Evolutionary conservation across 176 grass and related monocot species (phyloP).

Genomic region (Calamus simplicifolius): DNA sequence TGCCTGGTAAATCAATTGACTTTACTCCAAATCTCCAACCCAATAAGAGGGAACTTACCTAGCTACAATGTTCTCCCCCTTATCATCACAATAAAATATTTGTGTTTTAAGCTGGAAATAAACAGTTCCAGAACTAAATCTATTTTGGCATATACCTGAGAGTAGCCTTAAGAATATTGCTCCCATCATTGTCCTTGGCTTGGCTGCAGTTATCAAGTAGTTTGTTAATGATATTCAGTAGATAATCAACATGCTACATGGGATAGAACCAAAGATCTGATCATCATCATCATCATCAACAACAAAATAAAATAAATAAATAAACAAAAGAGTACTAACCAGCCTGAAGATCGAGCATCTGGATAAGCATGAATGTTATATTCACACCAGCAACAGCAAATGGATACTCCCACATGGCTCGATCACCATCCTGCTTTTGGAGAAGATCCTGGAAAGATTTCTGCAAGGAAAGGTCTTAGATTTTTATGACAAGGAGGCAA

Average conservation of each 20-base stretch:
- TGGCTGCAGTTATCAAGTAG: slow-evolving; percentile 35
- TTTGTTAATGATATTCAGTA: no score
- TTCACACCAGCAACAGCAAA: slow-evolving; percentile 98
- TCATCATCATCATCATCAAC: no score
- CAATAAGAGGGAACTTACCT: background rate
- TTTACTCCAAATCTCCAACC: background rate
- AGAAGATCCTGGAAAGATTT: slow-evolving; percentile 88
- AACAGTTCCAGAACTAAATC: no score
- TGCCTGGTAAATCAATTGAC: no score
- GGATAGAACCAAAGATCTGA: background rate
- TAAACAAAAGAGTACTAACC: slow-evolving; percentile 28
- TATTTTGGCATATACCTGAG: slow-evolving; percentile 27
- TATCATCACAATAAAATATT: no score
- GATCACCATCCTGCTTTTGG: slow-evolving; percentile 79
- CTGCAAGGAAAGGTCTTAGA: slow-evolving; percentile 21
- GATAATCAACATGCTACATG: background rate
- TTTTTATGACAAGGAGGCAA: no score
- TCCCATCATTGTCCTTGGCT: slow-evolving; percentile 67
- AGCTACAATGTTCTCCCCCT: background rate
- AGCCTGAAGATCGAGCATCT: slow-evolving; percentile 96
- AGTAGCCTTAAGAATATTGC: slow-evolving; percentile 80
- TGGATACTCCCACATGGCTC: slow-evolving; percentile 95
- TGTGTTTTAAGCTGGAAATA: no score
- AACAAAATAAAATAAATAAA: no score
- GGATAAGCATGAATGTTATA: slow-evolving; percentile 98